A percentile compares a stretch with the other conserved stretches of the same genome.
phyloP scores from a whole-genome alignment of 1,284 basidiomycete genomes.

The Sanghuangporus baumii region DNA sequence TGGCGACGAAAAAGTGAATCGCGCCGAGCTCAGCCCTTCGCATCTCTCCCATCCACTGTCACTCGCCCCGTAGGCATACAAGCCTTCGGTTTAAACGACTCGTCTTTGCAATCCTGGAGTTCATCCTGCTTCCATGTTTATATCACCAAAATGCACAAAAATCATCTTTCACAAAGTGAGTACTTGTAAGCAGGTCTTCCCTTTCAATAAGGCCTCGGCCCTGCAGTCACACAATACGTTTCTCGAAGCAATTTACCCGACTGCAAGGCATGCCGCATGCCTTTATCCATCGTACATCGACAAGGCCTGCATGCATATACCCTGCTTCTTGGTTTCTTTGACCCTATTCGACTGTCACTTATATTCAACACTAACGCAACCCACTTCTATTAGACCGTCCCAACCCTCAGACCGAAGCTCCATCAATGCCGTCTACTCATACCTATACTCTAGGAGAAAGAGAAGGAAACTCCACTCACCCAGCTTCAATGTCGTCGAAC shows the following conservation, averaged over 20 bases:
- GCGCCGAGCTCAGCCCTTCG: neutral
- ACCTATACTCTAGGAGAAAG: constrained; percentile 53
- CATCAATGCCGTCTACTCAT: constrained; percentile 62
- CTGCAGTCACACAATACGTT: constrained; percentile 20
- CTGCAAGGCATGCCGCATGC: constrained; percentile 28
- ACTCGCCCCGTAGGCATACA: constrained; percentile 11
- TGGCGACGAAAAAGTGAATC: constrained; percentile 1
- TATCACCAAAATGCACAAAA: constrained; percentile 42
- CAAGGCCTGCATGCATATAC: constrained; percentile 8
- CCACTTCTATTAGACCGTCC: constrained; percentile 38
- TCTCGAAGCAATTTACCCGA: constrained; percentile 24
- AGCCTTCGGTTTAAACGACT: constrained; percentile 17
- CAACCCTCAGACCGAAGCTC: constrained; percentile 51
- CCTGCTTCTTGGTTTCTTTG: constrained; percentile 2
- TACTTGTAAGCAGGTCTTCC: constrained; percentile 16
- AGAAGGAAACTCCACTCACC: constrained; percentile 27
- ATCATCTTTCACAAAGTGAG: constrained; percentile 40
- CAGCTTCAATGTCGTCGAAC: constrained; percentile 24
- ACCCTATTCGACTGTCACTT: constrained; percentile 1
- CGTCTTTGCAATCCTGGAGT: constrained; percentile 41
- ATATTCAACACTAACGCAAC: neutral
- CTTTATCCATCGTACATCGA: constrained; percentile 8
- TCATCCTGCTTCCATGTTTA: constrained; percentile 43
- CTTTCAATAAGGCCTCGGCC: constrained; percentile 10
- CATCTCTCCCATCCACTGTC: constrained; percentile 14